Base-by-base conservation (phyloP, 352 stramenopile genomes). In the Globisporangium ultimum region DNA sequence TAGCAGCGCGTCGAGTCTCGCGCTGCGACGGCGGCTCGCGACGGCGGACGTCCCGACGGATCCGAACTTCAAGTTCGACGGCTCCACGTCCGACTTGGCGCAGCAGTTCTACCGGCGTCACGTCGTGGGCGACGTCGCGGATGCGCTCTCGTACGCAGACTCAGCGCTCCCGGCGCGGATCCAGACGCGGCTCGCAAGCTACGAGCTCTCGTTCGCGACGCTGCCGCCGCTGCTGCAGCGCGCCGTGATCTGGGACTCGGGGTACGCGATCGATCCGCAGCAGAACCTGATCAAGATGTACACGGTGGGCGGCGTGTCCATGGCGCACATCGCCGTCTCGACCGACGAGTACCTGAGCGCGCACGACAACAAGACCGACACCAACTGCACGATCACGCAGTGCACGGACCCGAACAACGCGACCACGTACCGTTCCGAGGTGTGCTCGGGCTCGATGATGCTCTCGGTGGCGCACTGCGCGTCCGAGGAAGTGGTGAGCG, bases 211-310 rank as follows among this genome's bases (percentile, higher is more conserved):
- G 41, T 63, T 64, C 58, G n/a, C 28, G 10, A 32, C 51, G 28
- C 49, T 70, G n/a, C 59, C 58, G 18, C 36, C 48, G 18, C 58
- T 74, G 22, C 61, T 79, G 11, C 74, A 80, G 55, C 68, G 63
- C 12, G 65, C 73, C 17, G 41, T 80, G 4, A 34, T 80, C 7
- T 80, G 73, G 73, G 68, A 80, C 60, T 67, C 68, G 11, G 73
- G 73, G 1, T 83, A 68, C 43, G 63, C 63, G 21, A 38, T 68
- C 20, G 55, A 58, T 15, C 22, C 40, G 6, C 32, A 62, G 4
- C 24, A 17, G 12, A 58, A 50, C 20, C 69, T 72, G 28, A 59
- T 61, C 24, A 53, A 50, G 21, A 59, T 81, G 11, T 63, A 73
- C 43, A 68, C 66, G 1, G 53, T 68, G 4, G 28, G 38, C 32